These are phyloP conservation scores for Acacia confusa DNA, from an alignment of 306 rosid genomes.

Conservation along the genomic window DNA sequence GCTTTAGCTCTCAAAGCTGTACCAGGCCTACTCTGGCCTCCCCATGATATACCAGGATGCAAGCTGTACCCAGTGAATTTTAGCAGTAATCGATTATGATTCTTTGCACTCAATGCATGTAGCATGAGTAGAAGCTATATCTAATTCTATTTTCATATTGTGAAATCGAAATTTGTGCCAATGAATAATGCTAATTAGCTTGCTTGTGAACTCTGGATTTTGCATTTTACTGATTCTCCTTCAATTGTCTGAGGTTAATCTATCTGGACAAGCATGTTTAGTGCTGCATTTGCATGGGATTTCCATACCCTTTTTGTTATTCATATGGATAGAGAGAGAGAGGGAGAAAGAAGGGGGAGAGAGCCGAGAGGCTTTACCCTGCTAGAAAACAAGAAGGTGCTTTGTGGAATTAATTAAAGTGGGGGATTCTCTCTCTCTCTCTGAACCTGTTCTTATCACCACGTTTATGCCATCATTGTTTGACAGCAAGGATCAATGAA, in stretches of 20 bases:
- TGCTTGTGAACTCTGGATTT: not conserved
- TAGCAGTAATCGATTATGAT: conserved; percentile 12
- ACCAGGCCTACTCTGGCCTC: not conserved
- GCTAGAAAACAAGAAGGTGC: not conserved
- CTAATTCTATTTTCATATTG: not conserved
- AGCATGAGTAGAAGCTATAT: not conserved
- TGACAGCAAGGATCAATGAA: conserved; percentile 26
- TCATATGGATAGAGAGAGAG: not conserved
- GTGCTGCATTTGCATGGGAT: not conserved
- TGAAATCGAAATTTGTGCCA: not conserved
- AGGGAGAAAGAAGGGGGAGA: no score
- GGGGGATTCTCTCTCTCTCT: not conserved
- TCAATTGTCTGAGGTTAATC: not conserved
- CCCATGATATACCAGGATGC: not conserved
- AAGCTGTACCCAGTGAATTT: conserved; percentile 13
- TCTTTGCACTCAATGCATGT: not conserved
- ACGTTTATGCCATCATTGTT: conserved; percentile 47
- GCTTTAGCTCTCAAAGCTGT: conserved; percentile 9
- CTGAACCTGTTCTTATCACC: conserved; percentile 17
- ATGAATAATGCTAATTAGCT: not conserved
- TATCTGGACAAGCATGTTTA: not conserved
- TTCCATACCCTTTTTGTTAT: not conserved
- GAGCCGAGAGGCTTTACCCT: not conserved
- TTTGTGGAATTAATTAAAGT: not conserved
- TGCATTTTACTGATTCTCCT: not conserved